Base-by-base conservation (phyloP, 2,329 filamentous ascomycete species). In the Bipolaris cookei region DNA sequence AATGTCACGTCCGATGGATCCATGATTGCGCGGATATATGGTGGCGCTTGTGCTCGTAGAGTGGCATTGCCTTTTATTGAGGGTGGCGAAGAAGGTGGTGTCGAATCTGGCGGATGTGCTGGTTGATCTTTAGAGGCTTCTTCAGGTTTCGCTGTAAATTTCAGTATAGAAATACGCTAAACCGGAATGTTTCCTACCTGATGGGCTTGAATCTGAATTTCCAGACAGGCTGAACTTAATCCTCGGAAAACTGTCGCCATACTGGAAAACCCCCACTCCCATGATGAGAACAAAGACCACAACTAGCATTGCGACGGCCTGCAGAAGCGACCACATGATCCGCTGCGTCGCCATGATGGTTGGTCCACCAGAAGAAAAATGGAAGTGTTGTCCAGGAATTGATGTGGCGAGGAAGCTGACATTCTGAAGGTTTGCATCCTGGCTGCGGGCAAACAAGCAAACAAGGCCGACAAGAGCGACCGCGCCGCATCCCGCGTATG, bases 1-100 rank as follows among this genome's bases (percentile, higher is more conserved):
- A 62, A 67, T 3, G 32, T 57, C n/a, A 23, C 11, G 51, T 65
- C 61, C 35, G 59, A 44, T 4, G 63, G 42, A 51, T 65, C 49
- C 38, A 66, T 58, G 51, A 69, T 67, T 16, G 66, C 63, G 10
- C 59, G 51, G 8, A 64, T 48, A 49, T 65, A 67, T 38, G 58
- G 6, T 47, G 56, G 54, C 52, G 56, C 50, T 46, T 63, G 52
- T 13, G 54, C 58, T 18, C 62, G 46, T 13, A 62, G 51, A 28
- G 59, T 65, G 11, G 55, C 43, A 53, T 65, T 62, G 23, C 42
- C 51, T 59, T 57, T 52, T 18, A 45, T 56, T 43, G 51, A 43
- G 35, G 51, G 30, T 37, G 28, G 45, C 32, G 48, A 45, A 32
- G 54, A 39, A 25, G 51, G 38, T 35, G 51, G 38, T 35, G 18